Base-by-base conservation (phyloP, 208 protist species). In the Leishmania turanica region DNA sequence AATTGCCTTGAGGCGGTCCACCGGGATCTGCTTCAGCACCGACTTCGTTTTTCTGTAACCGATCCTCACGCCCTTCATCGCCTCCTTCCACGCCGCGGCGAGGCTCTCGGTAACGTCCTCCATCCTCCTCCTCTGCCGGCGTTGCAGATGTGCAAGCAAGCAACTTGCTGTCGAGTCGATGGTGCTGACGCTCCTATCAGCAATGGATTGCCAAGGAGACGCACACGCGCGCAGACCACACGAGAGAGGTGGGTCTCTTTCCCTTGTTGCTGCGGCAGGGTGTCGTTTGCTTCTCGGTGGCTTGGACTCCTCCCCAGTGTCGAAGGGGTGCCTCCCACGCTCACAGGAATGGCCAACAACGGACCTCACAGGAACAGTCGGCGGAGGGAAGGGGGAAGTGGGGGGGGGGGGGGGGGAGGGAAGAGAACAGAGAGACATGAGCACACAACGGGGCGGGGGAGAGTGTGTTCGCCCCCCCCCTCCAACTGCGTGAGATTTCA, bases 1-100 rank as follows among this genome's bases (percentile, higher is more conserved):
- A 27, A 85, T 80, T 65, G 83, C 78, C 72, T 88, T 88, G 42
- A 94, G 76, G 71, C 83, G 79, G 64, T 90, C 88, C 71, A 90
- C 76, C 21, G 87, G 89, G 62, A 91, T 91, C 5, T 84, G 87
- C 70, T 88, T 90, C 53, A 97, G 74, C 8, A 90, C 92, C 72
- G 82, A 88, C 81, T 93, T 93, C 27, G 94, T 97, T 58, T 92
- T 85, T 66, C 87, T 83, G 84, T 94, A 92, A 24, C 94, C 94
- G 54, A 84, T 84, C 82, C 93, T 95, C 74, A 93, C 78, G 19
- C 92, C 90, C 37, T 85, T 88, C 83, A 97, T 81, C 56, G 93
- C 87, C 74, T 90, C 92, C 79, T 93, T 92, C 90, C 90, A 97
- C 70, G 93, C 93, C 62, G 84, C 78, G 37, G 79, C 78, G 21